Evolutionary conservation across 2,329 filamentous ascomycete species (phyloP).

Genomic region (Thielaviopsis populi): DNA sequence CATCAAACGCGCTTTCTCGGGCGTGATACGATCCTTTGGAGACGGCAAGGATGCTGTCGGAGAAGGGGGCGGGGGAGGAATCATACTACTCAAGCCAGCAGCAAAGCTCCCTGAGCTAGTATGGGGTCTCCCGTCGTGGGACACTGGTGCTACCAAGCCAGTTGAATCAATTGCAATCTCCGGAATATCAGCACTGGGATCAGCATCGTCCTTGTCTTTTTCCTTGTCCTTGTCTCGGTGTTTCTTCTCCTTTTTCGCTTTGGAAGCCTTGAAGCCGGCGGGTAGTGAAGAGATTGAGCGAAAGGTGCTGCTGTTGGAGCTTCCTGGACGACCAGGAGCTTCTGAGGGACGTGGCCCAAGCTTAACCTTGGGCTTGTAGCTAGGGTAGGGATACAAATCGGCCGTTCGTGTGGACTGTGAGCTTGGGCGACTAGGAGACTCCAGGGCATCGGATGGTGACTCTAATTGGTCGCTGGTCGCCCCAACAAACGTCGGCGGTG

Average conservation of each 20-base stretch:
- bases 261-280: slow-evolving; percentile 54
- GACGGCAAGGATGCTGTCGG: slow-evolving; percentile 20
- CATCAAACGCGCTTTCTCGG: slow-evolving; percentile 84
- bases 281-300: slow-evolving; percentile 68
- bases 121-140: slow-evolving; percentile 22
- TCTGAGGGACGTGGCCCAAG: slow-evolving; percentile 71
- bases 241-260: slow-evolving; percentile 16
- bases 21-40: slow-evolving; percentile 47
- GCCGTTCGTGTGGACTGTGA: slow-evolving; percentile 35
- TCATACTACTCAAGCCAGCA: slow-evolving; percentile 6
- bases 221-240: slow-evolving; percentile 21
- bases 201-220: slow-evolving; percentile 21
- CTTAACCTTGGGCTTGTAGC: slow-evolving; percentile 68
- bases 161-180: slow-evolving; percentile 26
- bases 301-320: slow-evolving; percentile 44
- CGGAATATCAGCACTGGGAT: slow-evolving; percentile 21
- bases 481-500: slow-evolving; percentile 39
- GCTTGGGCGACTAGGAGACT: slow-evolving; percentile 30
- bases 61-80: slow-evolving; percentile 11
- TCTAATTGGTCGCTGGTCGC: slow-evolving; percentile 26
- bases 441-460: slow-evolving; percentile 31
- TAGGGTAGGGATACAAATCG: slow-evolving; percentile 38
- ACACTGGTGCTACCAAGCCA: slow-evolving; percentile 19
- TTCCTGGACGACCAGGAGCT: slow-evolving; percentile 45
- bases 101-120: slow-evolving; percentile 22